phyloP scores from a whole-genome alignment of 2,329 filamentous ascomycete genomes.

The Neofusicoccum cordaticola region DNA sequence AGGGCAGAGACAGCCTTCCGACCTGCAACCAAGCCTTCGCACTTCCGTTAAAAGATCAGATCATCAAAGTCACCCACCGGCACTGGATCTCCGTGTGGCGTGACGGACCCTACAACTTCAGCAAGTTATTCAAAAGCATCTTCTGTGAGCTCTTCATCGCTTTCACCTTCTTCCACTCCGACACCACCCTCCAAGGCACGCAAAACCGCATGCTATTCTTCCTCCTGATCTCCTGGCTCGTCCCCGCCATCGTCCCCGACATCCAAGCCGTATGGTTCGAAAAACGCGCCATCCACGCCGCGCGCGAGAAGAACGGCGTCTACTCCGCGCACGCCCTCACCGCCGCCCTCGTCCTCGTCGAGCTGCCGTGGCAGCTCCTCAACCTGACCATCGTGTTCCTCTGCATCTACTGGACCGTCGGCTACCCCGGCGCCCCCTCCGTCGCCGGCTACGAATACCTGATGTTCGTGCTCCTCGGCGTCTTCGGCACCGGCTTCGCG shows the following conservation, averaged over 20 bases:
- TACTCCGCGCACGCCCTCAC: slow-evolving; percentile 73
- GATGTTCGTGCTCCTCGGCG: slow-evolving; percentile 62
- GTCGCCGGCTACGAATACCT: slow-evolving; percentile 52
- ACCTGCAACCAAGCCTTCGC: slow-evolving; percentile 50
- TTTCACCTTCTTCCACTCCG: slow-evolving; percentile 51
- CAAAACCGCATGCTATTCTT: slow-evolving; percentile 67
- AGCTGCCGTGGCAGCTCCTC: slow-evolving; percentile 67
- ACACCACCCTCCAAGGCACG: slow-evolving; percentile 39
- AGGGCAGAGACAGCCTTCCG: slow-evolving; percentile 36
- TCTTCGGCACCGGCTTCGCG: slow-evolving; percentile 64
- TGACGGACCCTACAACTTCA: slow-evolving; percentile 64
- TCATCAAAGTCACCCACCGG: slow-evolving; percentile 40
- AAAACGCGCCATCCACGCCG: slow-evolving; percentile 65
- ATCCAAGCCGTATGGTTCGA: slow-evolving; percentile 70
- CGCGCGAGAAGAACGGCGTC: slow-evolving; percentile 73
- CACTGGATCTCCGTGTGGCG: slow-evolving; percentile 62
- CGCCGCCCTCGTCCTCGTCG: slow-evolving; percentile 63
- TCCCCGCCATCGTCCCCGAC: slow-evolving; percentile 71
- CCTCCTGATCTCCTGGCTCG: slow-evolving; percentile 74
- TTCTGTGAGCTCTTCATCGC: slow-evolving; percentile 47
- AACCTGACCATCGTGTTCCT: slow-evolving; percentile 62
- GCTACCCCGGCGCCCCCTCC: background rate
- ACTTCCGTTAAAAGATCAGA: slow-evolving; percentile 41
- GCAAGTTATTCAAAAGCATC: slow-evolving; percentile 58
- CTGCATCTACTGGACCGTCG: slow-evolving; percentile 48